Percentiles rank a stretch among this genome's conserved stretches.
These are phyloP conservation scores for Micromonas commoda DNA, from an alignment of 139 green algal genomes.

Conservation along the genomic window DNA sequence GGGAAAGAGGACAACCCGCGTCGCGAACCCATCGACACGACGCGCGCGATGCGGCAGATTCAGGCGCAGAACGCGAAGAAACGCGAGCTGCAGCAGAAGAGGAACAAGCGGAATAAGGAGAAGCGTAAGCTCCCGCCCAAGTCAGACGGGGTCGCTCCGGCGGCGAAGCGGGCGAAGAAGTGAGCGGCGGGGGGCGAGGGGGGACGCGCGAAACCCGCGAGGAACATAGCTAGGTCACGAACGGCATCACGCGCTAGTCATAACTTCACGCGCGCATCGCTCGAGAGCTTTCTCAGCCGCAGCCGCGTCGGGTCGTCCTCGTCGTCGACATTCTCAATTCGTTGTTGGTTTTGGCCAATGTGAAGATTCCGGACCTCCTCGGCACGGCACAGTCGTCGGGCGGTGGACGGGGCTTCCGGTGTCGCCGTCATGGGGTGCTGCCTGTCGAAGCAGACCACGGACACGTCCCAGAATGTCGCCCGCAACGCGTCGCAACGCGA, in stretches of 20 bases:
- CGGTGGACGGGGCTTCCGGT: neutral
- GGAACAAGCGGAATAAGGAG: neutral
- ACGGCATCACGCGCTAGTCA: too few relatives aligned
- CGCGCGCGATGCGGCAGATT: too few relatives aligned
- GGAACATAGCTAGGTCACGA: too few relatives aligned
- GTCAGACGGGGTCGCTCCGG: too few relatives aligned
- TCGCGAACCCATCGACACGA: neutral
- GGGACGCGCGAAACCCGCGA: too few relatives aligned
- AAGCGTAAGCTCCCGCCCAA: neutral
- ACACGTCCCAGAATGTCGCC: neutral
- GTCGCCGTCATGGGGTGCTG: conserved; percentile 14
- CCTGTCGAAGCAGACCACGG: neutral
- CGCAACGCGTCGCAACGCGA: neutral
- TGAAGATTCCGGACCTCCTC: too few relatives aligned
- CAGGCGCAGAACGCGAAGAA: neutral
- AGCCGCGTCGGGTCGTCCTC: too few relatives aligned
- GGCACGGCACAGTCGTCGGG: neutral
- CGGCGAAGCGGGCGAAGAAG: too few relatives aligned
- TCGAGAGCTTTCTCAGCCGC: too few relatives aligned
- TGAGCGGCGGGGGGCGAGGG: too few relatives aligned
- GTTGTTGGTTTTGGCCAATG: neutral
- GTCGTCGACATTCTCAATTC: too few relatives aligned
- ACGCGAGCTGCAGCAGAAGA: neutral
- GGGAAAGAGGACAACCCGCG: neutral
- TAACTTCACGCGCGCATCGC: too few relatives aligned